phyloP scores from a whole-genome alignment of 164 flowering plant genomes.

The Euptelea pleiosperma region DNA sequence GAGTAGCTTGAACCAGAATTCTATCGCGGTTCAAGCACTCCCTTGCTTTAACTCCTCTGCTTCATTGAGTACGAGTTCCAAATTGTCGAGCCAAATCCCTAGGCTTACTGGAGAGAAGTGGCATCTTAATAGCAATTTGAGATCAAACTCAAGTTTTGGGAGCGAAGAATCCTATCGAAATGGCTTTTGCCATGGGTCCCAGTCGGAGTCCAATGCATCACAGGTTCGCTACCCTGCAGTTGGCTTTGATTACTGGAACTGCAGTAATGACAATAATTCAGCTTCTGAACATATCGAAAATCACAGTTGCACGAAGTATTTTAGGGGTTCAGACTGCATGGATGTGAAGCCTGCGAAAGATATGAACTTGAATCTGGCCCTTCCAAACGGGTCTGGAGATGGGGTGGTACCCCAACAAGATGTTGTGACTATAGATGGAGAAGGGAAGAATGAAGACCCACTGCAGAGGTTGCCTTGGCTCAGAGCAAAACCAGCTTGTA shows the following conservation, averaged over 20 bases:
- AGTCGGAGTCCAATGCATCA: slow-evolving; percentile 21
- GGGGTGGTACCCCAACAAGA: slow-evolving; percentile 19
- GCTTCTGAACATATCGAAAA: slow-evolving; percentile 23
- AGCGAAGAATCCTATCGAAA: slow-evolving; percentile 21
- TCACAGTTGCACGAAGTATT: slow-evolving; percentile 17
- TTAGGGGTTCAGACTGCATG: slow-evolving; percentile 26
- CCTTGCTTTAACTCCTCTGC: slow-evolving; percentile 17
- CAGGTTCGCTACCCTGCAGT: slow-evolving; percentile 21
- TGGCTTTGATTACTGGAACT: slow-evolving; percentile 20
- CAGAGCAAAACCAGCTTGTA: slow-evolving; percentile 14
- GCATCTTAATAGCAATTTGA: slow-evolving; percentile 13
- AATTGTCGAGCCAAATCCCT: slow-evolving; percentile 8
- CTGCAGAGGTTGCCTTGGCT: slow-evolving; percentile 34
- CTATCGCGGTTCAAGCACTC: slow-evolving; percentile 22
- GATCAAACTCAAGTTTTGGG: slow-evolving; percentile 19
- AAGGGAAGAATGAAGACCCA: slow-evolving; percentile 26
- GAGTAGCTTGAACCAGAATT: slow-evolving; percentile 15
- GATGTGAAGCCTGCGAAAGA: slow-evolving; percentile 38
- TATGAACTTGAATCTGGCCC: slow-evolving; percentile 32
- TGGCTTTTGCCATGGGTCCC: slow-evolving; percentile 16
- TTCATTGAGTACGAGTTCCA: slow-evolving; percentile 17
- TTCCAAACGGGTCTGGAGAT: slow-evolving; percentile 26
- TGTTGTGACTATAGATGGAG: slow-evolving; percentile 25
- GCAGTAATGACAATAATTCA: slow-evolving; percentile 9
- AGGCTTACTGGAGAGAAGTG: slow-evolving; percentile 17